phyloP scores from a whole-genome alignment of 2,329 filamentous ascomycete species.

The Hymenoscyphus scutula region DNA sequence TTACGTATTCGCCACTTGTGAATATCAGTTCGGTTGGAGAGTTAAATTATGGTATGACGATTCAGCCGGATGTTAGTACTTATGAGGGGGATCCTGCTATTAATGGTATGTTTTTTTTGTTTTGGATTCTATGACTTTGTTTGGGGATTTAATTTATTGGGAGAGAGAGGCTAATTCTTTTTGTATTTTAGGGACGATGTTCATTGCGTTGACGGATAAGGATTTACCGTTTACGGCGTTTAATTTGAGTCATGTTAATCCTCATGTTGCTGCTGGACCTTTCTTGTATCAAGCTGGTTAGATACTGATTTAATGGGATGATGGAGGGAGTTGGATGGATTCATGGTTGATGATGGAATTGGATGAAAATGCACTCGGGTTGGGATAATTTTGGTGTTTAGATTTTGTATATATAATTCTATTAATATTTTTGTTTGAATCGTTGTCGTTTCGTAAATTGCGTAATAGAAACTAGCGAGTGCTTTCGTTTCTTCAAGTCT shows the following conservation, averaged over 20 bases:
- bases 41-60: constrained; percentile 47
- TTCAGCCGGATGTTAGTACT: constrained; percentile 69
- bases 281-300: constrained; percentile 77
- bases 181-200: constrained; percentile 57
- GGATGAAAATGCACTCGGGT: too few relatives aligned
- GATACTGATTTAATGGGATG: not conserved
- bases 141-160: too few relatives aligned
- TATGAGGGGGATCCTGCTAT: constrained; percentile 62
- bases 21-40: constrained; percentile 44
- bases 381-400: too few relatives aligned
- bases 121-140: too few relatives aligned
- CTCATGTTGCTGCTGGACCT: constrained; percentile 69
- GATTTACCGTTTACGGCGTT: constrained; percentile 71
- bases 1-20: constrained; percentile 65
- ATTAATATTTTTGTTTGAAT: too few relatives aligned
- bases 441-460: too few relatives aligned
- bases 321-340: too few relatives aligned
- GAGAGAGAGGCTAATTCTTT: too few relatives aligned
- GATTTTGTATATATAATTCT: too few relatives aligned
- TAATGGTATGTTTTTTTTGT: constrained; percentile 53
- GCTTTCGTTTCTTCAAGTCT: too few relatives aligned
- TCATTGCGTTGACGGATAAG: constrained; percentile 70
- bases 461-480: too few relatives aligned
- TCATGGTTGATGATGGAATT: too few relatives aligned
- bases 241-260: constrained; percentile 71